A percentile compares a stretch with the other conserved stretches of the same genome.
phyloP scores from a whole-genome alignment of 2,329 filamentous ascomycete genomes.

The Fusarium transvaalense region DNA sequence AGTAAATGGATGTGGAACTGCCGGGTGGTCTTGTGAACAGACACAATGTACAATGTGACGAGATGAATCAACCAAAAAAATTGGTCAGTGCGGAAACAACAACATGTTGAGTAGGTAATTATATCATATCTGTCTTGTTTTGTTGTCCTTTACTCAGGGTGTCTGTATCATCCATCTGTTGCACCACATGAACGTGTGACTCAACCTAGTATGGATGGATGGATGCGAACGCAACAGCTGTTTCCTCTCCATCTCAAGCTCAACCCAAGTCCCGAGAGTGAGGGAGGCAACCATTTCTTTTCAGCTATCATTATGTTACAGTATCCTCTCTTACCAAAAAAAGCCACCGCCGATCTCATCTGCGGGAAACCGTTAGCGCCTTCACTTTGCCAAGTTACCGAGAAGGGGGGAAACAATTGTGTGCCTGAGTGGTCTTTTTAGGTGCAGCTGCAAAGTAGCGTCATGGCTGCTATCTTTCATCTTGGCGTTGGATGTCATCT shows the following conservation, averaged over 20 bases:
- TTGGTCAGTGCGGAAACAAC: not conserved
- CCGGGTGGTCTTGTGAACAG: conserved; percentile 1
- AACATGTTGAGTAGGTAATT: not conserved
- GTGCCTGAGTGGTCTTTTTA: conserved; percentile 18
- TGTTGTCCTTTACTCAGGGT: not conserved
- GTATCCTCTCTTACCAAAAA: conserved; percentile 4
- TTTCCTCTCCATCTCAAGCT: not conserved
- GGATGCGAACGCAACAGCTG: not conserved
- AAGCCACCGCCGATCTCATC: conserved; percentile 41
- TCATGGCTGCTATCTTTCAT: conserved; percentile 5
- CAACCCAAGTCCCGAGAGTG: not conserved
- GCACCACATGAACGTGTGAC: not conserved
- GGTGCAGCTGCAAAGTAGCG: conserved; percentile 1
- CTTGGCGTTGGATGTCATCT: conserved; percentile 21
- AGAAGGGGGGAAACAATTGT: conserved; percentile 5
- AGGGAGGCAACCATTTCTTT: conserved; percentile 4
- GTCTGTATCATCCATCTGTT: not conserved
- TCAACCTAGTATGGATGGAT: not conserved
- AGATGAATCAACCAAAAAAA: not conserved
- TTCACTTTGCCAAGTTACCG: conserved; percentile 27
- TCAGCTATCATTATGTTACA: conserved; percentile 25
- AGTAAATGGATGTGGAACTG: conserved; percentile 1
- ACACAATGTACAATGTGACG: not conserved
- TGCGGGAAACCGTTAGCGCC: conserved; percentile 32
- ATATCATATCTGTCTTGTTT: not conserved